These are phyloP conservation scores for Phylloporus sp. DNA, from an alignment of 768 basidiomycete genomes.

Conservation along the genomic window DNA sequence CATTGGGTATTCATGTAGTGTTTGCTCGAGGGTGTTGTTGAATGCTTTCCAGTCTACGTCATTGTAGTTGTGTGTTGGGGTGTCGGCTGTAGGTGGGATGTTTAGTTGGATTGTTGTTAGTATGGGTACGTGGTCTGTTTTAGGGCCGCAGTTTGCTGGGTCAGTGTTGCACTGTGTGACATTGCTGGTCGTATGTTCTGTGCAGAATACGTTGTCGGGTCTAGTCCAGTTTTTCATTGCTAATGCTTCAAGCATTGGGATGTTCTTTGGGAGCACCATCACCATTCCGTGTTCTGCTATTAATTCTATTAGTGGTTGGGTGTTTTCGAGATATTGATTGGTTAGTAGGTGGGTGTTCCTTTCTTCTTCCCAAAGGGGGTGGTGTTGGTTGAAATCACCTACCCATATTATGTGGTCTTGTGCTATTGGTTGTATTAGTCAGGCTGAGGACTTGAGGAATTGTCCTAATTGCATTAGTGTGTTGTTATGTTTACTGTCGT, in stretches of 20 bases:
- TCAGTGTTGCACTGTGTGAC: constrained; percentile 18
- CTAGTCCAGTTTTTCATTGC: constrained; percentile 29
- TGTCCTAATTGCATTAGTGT: too few relatives aligned
- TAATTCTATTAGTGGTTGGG: constrained; percentile 12
- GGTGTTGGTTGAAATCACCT: constrained; percentile 32
- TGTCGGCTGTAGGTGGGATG: background rate
- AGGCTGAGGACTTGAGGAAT: too few relatives aligned
- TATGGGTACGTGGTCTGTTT: constrained; percentile 35
- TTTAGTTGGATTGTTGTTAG: background rate
- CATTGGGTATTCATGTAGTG: too few relatives aligned
- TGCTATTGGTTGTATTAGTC: too few relatives aligned
- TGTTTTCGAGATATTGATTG: background rate
- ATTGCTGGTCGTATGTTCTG: background rate
- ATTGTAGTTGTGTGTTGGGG: background rate
- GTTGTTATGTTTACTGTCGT: background rate
- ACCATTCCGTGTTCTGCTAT: too few relatives aligned
- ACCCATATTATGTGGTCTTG: constrained; percentile 18
- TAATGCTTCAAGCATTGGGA: constrained; percentile 22
- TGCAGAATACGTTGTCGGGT: constrained; percentile 34
- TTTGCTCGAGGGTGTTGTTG: background rate
- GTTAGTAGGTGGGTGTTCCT: constrained; percentile 24
- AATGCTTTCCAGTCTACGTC: too few relatives aligned
- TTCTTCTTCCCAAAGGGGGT: constrained; percentile 29
- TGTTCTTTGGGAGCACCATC: constrained; percentile 26
- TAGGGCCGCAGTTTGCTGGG: constrained; percentile 3